Evolutionary conservation across 768 basidiomycete genomes (phyloP), one percentile per base, ranked within the genome.

Genomic region (Lactarius psammicola): DNA sequence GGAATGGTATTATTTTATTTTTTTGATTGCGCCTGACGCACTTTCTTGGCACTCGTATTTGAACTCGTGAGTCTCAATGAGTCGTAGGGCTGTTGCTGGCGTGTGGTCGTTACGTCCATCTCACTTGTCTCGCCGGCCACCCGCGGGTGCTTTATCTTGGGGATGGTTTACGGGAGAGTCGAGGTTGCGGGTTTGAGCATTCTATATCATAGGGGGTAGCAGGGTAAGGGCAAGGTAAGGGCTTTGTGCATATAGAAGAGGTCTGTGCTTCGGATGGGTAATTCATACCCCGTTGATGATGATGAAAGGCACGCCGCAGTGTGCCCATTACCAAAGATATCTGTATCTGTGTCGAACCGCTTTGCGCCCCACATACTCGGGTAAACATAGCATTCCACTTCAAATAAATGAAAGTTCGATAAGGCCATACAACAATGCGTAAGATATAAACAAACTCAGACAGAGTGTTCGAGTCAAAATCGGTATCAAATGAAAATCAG

Each of bases 191-290:
- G 59, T 53, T 44, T 28, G 31, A 31, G 20, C 26, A 38, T 20
- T 34, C 31, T 60, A 34, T 65, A 65, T 56, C 42, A 33, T 60
- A 15, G 40, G 40, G 40, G 23, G 26, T 49, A 56, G 5, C 15
- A 38, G 64, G 64, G 64, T 42, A 60, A 60, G 64, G 64, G 64
- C 15, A 58, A 51, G 63, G 63, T 18, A 59, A 54, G 17, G 38
- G 63, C 28, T 23, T 34, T 28, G 17, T 7, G 26, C 7, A 20
- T 42, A n/a, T 5, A 31, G 31, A 10, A 55, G n/a, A 38, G 5
- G 36, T 18, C 40, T 17, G 15, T 18, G 40, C 13, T 51, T 51
- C 49, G 49, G 49, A 26, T 5, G 13, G 23, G 23, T 13, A 23
- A 23, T 49, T 49, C 46, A 49, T 23, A 23, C 11, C 49, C 49